These are phyloP conservation scores for Brachypodium distachyon DNA, from an alignment of 202 grass and related monocot species.

Conservation along the genomic window DNA sequence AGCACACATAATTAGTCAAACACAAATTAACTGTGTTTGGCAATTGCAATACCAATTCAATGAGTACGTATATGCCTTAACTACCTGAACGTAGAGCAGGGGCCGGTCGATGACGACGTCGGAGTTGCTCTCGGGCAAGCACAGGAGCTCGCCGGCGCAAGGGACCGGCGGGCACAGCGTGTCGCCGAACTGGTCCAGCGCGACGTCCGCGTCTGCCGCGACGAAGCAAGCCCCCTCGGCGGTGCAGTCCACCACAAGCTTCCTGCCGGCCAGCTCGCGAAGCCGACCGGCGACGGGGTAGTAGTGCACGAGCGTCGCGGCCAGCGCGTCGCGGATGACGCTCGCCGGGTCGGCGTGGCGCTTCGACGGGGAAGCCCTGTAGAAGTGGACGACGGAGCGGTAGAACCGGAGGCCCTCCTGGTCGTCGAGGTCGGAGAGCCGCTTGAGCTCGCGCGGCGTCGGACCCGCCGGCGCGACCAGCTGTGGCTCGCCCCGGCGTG, in stretches of 20 bases:
- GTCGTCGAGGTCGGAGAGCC: slow-evolving; percentile 50
- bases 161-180: slow-evolving; percentile 26
- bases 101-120: slow-evolving; percentile 11
- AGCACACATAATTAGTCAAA: not conserved
- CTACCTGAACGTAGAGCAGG: slow-evolving; percentile 48
- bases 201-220: slow-evolving; percentile 43
- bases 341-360: slow-evolving; percentile 2
- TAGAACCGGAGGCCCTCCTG: slow-evolving; percentile 31
- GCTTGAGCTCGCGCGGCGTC: slow-evolving; percentile 33
- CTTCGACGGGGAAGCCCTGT: not conserved
- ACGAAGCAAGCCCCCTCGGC: slow-evolving; percentile 39
- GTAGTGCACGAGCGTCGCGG: slow-evolving; percentile 45
- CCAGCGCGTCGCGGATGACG: slow-evolving; percentile 27
- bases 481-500: slow-evolving; percentile 9
- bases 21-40: not conserved
- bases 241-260: slow-evolving; percentile 59
- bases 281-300: slow-evolving; percentile 46
- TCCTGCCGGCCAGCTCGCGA: slow-evolving; percentile 22
- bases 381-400: slow-evolving; percentile 23
- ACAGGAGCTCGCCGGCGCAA: slow-evolving; percentile 29
- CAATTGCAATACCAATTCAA: not conserved
- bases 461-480: slow-evolving; percentile 21
- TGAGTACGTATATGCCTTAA: not conserved
- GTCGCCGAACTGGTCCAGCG: slow-evolving; percentile 16
- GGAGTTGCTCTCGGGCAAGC: slow-evolving; percentile 25